Evolutionary conservation across 345 rosid species (phyloP), one percentile per base, ranked within the genome.

Genomic region (Citrus maxima): DNA sequence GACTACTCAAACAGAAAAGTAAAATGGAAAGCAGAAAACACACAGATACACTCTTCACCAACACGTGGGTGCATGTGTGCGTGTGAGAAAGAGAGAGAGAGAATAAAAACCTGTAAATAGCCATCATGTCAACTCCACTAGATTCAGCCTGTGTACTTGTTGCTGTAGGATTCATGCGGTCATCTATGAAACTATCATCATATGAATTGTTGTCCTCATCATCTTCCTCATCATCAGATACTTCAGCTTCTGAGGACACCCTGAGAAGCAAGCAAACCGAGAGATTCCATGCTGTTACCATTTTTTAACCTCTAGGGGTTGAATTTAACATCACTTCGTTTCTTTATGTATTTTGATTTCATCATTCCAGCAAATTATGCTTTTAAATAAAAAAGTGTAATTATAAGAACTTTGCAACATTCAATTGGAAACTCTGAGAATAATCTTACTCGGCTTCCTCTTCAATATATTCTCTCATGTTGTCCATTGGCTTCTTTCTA

Each of bases 171-270:
- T 88, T 83, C 83, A 84, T 84, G 74, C 89, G 77, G 77, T 95
- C 95, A 86, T 95, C 97, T 67, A 95, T 95, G 85, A 95, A 95
- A 86, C 98, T 90, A 78, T 87, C 93, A 64, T 92, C 96, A 78
- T 84, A 85, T 21, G 89, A 88, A 79, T 85, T 85, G 51, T 80
- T 76, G 13, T 84, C 89, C 81, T 58, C 51, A 60, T 84, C 88
- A 56, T 80, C 93, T 24, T 82, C 88, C 84, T 92, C 99, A 70
- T 91, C 94, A 42, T 73, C 89, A 19, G 94, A 92, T 78, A 87
- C 51, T 78, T 93, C 97, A 73, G 86, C 87, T 81, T 87, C 98
- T 2, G 90, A 88, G 77, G 99, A 95, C 59, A 89, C 97, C 86
- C 98, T 93, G 83, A 77, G 59, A 69, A 56, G 51, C 25, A 24